phyloP scores from a whole-genome alignment of 2,329 filamentous ascomycete genomes.

The Hypoxylon sp. region DNA sequence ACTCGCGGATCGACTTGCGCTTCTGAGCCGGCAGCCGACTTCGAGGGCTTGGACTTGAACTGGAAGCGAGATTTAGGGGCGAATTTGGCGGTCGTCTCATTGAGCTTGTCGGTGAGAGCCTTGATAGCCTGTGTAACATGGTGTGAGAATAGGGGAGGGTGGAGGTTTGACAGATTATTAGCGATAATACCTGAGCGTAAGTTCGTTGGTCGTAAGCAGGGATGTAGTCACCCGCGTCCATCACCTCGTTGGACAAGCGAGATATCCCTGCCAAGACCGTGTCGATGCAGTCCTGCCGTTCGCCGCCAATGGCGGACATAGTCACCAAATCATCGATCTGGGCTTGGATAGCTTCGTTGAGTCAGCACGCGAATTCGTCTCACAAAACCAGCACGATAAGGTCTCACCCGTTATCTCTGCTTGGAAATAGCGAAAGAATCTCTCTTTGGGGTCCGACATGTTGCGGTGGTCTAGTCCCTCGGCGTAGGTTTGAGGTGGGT shows the following conservation, averaged over 20 bases:
- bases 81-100: constrained; percentile 74
- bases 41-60: constrained; percentile 75
- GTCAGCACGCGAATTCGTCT: constrained; percentile 3
- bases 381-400: background rate
- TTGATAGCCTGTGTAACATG: constrained; percentile 75
- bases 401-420: constrained; percentile 76
- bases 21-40: constrained; percentile 61
- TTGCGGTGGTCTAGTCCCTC: constrained; percentile 46
- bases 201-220: constrained; percentile 91
- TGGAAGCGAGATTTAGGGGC: constrained; percentile 84
- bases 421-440: constrained; percentile 88
- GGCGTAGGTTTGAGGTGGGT: constrained; percentile 32
- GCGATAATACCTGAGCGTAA: constrained; percentile 76
- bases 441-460: constrained; percentile 73
- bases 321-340: constrained; percentile 77
- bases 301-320: constrained; percentile 73
- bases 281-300: constrained; percentile 84
- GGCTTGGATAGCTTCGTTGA: constrained; percentile 75
- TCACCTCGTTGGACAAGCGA: constrained; percentile 83
- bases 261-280: constrained; percentile 84
- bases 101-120: constrained; percentile 81
- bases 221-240: constrained; percentile 83
- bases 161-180: background rate
- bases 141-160: constrained; percentile 28
- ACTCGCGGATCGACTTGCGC: constrained; percentile 54